A percentile compares a stretch with the other conserved stretches of the same genome.
Evolutionary conservation across 495 filamentous ascomycete genomes (phyloP).

Genomic region (Tuber brumale): DNA sequence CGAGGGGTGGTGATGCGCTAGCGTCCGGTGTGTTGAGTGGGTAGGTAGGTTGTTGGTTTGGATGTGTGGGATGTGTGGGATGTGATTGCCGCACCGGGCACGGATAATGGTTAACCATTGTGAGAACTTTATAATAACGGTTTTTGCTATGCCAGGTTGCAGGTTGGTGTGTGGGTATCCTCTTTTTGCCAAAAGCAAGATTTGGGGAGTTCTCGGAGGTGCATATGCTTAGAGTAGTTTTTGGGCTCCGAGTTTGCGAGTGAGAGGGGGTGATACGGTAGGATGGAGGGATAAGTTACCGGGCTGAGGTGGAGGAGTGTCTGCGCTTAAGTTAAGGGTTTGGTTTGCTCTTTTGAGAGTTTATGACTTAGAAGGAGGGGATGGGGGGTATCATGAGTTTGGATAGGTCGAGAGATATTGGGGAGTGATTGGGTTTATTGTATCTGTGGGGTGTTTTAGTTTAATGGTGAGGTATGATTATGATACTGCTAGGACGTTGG

Average conservation of each 20-base stretch:
- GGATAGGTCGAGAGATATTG: not conserved
- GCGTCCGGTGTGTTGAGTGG: not conserved
- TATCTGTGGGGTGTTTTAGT: not conserved
- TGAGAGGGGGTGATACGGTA: not conserved
- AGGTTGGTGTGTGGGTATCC: not conserved
- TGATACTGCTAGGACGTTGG: too few relatives aligned
- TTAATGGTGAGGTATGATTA: not conserved
- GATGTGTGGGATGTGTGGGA: not conserved
- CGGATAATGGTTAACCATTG: too few relatives aligned
- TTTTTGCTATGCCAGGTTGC: too few relatives aligned
- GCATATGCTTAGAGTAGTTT: not conserved
- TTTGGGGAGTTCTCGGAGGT: not conserved
- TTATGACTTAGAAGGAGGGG: not conserved
- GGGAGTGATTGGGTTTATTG: not conserved
- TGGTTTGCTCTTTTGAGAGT: not conserved
- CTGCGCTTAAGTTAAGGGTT: not conserved
- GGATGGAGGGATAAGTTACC: not conserved
- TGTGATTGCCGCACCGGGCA: not conserved
- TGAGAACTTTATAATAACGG: too few relatives aligned
- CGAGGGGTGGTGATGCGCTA: not conserved
- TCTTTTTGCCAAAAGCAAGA: not conserved
- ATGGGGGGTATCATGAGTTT: not conserved
- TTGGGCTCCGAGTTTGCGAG: not conserved
- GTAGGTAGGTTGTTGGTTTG: too few relatives aligned
- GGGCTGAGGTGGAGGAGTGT: not conserved